A percentile compares a stretch with the other conserved stretches of the same genome.
Evolutionary conservation across 2,329 filamentous ascomycete genomes (phyloP).

Genomic region (Aureobasidium sp.): DNA sequence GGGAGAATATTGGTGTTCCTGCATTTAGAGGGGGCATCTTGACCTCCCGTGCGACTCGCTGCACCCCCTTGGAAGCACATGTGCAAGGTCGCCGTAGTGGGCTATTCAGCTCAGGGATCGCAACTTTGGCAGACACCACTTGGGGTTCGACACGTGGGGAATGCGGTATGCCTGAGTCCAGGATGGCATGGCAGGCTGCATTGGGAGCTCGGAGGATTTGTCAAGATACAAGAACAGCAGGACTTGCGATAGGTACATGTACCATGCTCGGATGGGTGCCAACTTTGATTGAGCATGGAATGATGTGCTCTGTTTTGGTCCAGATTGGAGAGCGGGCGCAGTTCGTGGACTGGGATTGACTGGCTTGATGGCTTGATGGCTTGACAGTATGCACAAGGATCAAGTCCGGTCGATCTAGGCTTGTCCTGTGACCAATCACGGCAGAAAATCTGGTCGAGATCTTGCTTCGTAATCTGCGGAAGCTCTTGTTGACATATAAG

Average conservation of each 20-base stretch:
- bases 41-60: neutral
- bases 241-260: neutral
- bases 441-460: neutral
- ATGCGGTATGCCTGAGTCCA: neutral
- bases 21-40: neutral
- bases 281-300: neutral
- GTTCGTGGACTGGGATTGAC: neutral
- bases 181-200: neutral
- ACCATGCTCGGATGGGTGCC: neutral
- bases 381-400: neutral
- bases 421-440: neutral
- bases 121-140: neutral
- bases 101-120: neutral
- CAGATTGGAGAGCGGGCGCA: neutral
- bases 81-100: neutral
- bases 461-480: neutral
- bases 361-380: conserved; percentile 1
- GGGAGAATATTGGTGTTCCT: neutral
- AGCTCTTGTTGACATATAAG: neutral
- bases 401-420: neutral
- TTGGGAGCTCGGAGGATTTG: neutral
- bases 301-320: neutral
- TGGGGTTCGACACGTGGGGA: neutral
- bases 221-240: neutral
- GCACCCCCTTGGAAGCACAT: neutral